Conservation (phyloP, 148 eudicot genomes). For the Camellia lanceoleosa region DNA sequence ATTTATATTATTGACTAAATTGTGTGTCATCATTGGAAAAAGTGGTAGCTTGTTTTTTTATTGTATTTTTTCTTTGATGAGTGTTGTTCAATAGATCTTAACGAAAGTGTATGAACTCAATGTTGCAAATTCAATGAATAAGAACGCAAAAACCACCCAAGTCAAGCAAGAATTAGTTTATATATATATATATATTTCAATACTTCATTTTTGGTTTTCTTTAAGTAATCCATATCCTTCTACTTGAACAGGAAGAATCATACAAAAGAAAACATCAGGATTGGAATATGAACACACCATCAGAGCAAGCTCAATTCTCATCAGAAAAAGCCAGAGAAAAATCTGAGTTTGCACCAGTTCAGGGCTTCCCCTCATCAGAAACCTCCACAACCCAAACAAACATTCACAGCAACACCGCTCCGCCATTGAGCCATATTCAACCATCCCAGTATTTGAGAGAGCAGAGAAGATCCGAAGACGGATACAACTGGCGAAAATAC, state of each 20-base stretch:
- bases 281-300: constrained; percentile 37
- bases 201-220: not conserved
- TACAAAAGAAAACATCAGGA: constrained; percentile 28
- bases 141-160: too few relatives aligned
- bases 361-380: constrained; percentile 19
- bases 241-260: constrained; percentile 23
- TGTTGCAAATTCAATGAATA: too few relatives aligned
- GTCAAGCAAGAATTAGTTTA: too few relatives aligned
- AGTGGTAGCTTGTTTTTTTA: too few relatives aligned
- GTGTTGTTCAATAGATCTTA: too few relatives aligned
- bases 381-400: constrained; percentile 21
- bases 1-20: too few relatives aligned
- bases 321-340: constrained; percentile 16
- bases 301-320: constrained; percentile 38
- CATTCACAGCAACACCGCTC: constrained; percentile 9
- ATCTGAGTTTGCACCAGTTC: constrained; percentile 15
- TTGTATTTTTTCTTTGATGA: too few relatives aligned
- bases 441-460: constrained; percentile 52
- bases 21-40: too few relatives aligned
- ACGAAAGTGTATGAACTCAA: too few relatives aligned
- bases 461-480: constrained; percentile 62
- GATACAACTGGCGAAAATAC: constrained; percentile 76
- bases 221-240: not conserved
- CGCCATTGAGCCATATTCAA: constrained; percentile 5
- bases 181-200: too few relatives aligned